A percentile compares a stretch with the other conserved stretches of the same genome.
These are phyloP conservation scores for Hyaloscypha finlandica DNA, from an alignment of 495 filamentous ascomycete genomes.

Conservation along the genomic window DNA sequence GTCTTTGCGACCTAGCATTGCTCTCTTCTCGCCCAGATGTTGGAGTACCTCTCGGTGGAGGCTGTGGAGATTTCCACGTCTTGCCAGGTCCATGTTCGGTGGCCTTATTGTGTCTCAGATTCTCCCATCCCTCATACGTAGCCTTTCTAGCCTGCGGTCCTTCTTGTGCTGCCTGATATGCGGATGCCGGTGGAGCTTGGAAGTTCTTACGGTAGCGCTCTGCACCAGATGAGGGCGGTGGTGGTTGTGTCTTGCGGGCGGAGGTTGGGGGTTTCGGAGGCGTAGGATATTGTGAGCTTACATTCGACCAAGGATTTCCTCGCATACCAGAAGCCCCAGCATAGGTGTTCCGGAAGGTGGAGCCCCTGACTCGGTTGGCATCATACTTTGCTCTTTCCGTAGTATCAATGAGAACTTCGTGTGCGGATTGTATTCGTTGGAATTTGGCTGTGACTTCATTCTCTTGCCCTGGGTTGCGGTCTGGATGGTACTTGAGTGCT, in stretches of 20 bases:
- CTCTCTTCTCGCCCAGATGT: conserved; percentile 36
- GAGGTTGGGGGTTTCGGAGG: conserved; percentile 45
- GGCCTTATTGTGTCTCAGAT: conserved; percentile 54
- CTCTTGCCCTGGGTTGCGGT: conserved; percentile 84
- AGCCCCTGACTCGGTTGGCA: conserved; percentile 51
- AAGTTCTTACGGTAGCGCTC: conserved; percentile 54
- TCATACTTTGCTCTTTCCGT: conserved; percentile 74
- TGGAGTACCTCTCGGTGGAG: conserved; percentile 39
- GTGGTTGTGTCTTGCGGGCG: conserved; percentile 39
- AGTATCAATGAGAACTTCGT: conserved; percentile 78
- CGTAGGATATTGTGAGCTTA: conserved; percentile 46
- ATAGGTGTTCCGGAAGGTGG: conserved; percentile 35
- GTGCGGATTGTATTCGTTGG: conserved; percentile 79
- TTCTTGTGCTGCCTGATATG: conserved; percentile 46
- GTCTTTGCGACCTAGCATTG: conserved; percentile 29
- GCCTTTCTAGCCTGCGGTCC: conserved; percentile 57
- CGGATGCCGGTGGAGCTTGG: conserved; percentile 34
- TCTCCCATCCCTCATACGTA: conserved; percentile 67
- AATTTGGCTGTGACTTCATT: conserved; percentile 77
- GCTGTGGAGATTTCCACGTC: background rate
- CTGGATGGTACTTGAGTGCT: conserved; percentile 87
- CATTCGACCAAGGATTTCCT: conserved; percentile 55
- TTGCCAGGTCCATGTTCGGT: conserved; percentile 1
- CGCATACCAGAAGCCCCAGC: conserved; percentile 41
- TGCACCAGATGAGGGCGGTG: conserved; percentile 53